These are phyloP conservation scores for Asterella californica DNA, from an alignment of 225 moss, liverwort and hornwort species.

Conservation along the genomic window DNA sequence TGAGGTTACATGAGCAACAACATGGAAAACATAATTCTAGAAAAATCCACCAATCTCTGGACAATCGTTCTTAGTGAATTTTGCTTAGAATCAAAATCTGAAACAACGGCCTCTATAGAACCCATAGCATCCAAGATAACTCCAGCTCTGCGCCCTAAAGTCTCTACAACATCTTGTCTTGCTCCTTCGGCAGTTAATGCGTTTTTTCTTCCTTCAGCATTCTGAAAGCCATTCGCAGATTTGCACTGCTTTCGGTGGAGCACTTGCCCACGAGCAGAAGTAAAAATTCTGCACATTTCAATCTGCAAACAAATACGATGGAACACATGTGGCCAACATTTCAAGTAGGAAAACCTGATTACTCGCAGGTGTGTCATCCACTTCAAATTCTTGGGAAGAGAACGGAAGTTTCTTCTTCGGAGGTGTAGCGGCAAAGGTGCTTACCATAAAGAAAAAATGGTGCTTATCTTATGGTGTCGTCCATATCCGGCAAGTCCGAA, in stretches of 20 bases:
- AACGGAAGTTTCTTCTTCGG: background rate
- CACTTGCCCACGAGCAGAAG: constrained; percentile 78
- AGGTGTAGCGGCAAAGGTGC: background rate
- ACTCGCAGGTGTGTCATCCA: background rate
- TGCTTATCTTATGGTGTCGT: constrained; percentile 62
- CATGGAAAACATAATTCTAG: constrained; percentile 40
- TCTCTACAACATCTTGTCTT: constrained; percentile 75
- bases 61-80: constrained; percentile 37
- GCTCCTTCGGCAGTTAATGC: constrained; percentile 70
- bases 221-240: constrained; percentile 43
- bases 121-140: constrained; percentile 54
- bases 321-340: background rate
- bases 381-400: background rate
- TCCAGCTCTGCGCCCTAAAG: constrained; percentile 67
- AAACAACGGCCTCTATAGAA: constrained; percentile 15
- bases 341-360: background rate
- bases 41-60: constrained; percentile 36
- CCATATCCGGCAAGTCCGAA: constrained; percentile 32
- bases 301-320: constrained; percentile 46
- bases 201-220: constrained; percentile 54
- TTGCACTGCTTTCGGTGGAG: constrained; percentile 48
- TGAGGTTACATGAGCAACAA: constrained; percentile 33
- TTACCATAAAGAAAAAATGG: background rate
- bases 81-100: constrained; percentile 47
- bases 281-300: constrained; percentile 87